Evolutionary conservation across 2,329 filamentous ascomycete genomes (phyloP), one percentile per base, ranked within the genome.

Genomic region (Myriangium duriaei): DNA sequence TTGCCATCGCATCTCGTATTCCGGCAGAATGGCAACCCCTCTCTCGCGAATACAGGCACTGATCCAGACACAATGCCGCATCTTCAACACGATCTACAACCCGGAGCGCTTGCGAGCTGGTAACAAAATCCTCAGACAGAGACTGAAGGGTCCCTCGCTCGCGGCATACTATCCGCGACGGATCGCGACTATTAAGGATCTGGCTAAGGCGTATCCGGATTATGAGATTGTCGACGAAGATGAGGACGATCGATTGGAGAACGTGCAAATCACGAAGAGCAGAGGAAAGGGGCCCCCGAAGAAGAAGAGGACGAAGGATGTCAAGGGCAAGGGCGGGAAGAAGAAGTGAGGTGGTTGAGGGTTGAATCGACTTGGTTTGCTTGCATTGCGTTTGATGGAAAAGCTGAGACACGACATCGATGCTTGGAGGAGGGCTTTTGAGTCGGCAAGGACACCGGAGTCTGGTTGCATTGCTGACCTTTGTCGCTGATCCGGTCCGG

Each of bases 41-140:
- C 35, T 37, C 35, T 12, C 35, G 24, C 35, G 35, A 17, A 24
- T 37, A 24, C 35, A 14, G 9, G 17, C 32, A 11, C 19, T 39
- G 14, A 11, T 39, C 19, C 51, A 95, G 87, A 73, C 74, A 55
- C 86, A 87, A 79, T 94, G 85, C 71, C 76, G 79, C 58, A 75
- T 96, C 65, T 98, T 96, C 69, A 79, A 79, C 53, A 83, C 81
- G 35, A 87, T 79, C 37, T 96, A 78, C 69, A 98, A 98, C 63
- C 91, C 91, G 16, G 71, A 84, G 39, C 68, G 77, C 49, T 60
- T 81, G 44, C 83, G 91, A 45, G 75, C 84, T 49, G 91, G 91
- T 54, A 95, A 91, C 66, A 93, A 91, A 62, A 70, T 98, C 57
- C 70, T 98, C 43, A 83, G 87, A 54, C 82, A 95, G 60, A 77